Percentiles rank a stretch among this genome's conserved stretches.
phyloP scores from a whole-genome alignment of 2,329 filamentous ascomycete species.

The Pseudogymnoascus sp. region DNA sequence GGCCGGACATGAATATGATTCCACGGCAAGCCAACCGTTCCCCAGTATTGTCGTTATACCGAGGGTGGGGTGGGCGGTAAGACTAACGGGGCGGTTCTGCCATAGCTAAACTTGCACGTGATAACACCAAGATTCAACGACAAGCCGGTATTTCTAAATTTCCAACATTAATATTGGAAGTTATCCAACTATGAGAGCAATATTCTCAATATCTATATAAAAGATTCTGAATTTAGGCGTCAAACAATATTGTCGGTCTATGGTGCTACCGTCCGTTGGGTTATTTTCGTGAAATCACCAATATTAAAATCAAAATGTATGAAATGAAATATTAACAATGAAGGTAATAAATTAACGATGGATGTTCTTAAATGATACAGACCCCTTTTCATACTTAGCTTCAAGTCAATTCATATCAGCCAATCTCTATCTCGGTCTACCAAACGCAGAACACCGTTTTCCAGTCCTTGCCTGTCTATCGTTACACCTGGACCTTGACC shows the following conservation, averaged over 20 bases:
- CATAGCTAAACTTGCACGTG: neutral
- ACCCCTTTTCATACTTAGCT: neutral
- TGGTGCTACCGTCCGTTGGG: neutral
- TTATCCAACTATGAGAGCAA: neutral
- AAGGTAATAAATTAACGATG: no score
- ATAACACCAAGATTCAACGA: neutral
- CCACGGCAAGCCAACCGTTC: neutral
- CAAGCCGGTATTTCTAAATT: neutral
- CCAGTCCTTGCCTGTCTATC: neutral
- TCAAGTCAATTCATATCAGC: neutral
- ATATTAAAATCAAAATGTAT: no score
- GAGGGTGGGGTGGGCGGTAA: constrained; percentile 5
- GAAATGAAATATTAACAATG: no score
- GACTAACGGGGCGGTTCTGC: neutral
- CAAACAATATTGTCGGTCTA: neutral
- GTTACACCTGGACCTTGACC: neutral
- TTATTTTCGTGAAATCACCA: neutral
- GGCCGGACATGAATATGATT: constrained; percentile 5
- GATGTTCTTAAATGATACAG: neutral
- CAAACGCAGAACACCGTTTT: neutral
- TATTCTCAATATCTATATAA: neutral
- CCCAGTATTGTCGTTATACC: neutral
- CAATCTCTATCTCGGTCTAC: neutral
- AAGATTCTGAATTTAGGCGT: neutral
- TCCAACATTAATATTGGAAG: neutral